Percentiles rank a stretch among this genome's conserved stretches.
These are phyloP conservation scores for Mycena latifolia DNA, from an alignment of 768 basidiomycete genomes.

Conservation along the genomic window DNA sequence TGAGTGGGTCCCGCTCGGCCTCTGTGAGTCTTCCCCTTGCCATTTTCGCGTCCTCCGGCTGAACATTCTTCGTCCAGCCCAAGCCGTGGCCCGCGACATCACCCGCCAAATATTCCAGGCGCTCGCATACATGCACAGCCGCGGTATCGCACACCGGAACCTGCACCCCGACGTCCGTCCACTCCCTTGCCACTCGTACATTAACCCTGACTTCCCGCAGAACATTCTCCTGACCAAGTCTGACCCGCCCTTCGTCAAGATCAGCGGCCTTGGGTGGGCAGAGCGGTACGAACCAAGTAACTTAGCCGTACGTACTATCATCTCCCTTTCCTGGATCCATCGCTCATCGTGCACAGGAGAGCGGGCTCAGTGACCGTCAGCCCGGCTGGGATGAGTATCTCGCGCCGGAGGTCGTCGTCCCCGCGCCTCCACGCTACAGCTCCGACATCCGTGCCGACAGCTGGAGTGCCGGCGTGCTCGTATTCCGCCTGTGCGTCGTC, in stretches of 20 bases:
- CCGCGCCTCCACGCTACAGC: neutral
- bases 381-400: neutral
- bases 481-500: constrained; percentile 8
- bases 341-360: neutral
- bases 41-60: neutral
- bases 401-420: neutral
- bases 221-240: neutral
- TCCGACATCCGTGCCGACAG: constrained; percentile 2
- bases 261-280: constrained; percentile 1
- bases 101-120: constrained; percentile 10
- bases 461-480: constrained; percentile 7
- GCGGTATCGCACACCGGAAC: constrained; percentile 6
- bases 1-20: neutral
- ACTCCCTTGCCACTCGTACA: neutral
- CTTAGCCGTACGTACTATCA: neutral
- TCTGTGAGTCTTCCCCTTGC: neutral
- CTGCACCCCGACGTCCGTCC: constrained; percentile 6
- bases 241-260: constrained; percentile 12
- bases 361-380: neutral
- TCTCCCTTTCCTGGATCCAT: neutral
- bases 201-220: neutral
- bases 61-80: neutral
- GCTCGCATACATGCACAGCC: constrained; percentile 11
- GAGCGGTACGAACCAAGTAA: neutral
- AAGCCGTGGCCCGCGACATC: neutral